Evolutionary conservation across 2,329 filamentous ascomycete genomes (phyloP), one percentile per base, ranked within the genome.

Genomic region (Penicillium rolfsii): DNA sequence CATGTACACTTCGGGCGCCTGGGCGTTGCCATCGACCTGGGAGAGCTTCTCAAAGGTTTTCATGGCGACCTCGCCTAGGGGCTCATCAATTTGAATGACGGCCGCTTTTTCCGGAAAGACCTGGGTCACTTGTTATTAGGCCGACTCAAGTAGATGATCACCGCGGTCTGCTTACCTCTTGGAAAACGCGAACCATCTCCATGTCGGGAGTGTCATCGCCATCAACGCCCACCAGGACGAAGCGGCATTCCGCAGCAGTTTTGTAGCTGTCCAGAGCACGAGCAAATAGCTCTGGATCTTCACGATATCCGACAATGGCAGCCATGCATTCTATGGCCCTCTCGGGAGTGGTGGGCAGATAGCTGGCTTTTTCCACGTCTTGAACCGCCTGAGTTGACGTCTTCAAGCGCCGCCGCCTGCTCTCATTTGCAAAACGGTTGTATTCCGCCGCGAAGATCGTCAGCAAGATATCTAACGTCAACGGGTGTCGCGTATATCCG

Each of bases 251-350:
- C 5, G 64, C 55, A 1, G 69, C 66, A 5, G 59, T 54, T 36
- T 64, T 70, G 65, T 75, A 75, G 54, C 72, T 74, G 2, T 67
- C 63, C 40, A 75, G 57, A n/a, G 68, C 69, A 9, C 66, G 66
- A 30, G 62, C 62, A 60, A 71, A 75, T 2, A 74, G 53, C 4
- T 57, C 59, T 1, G 70, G 67, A 24, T 75, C 72, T 52, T 75
- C 73, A 30, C 73, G 69, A 60, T 73, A 75, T 26, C 73, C 73
- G 16, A 74, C 72, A 22, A 75, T 64, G 0, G 68, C 64, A 6
- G 70, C 70, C 58, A 74, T 69, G 19, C 70, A 72, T 33, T 69
- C 68, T 19, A 59, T 59, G 0, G 57, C 61, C 12, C 52, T 58
- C n/a, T 52, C 57, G n/a, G 26, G 9, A 12, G 30, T 52, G 1